Evolutionary conservation across 208 protist genomes (phyloP).

Genomic region (Acanthamoeba triangularis): DNA sequence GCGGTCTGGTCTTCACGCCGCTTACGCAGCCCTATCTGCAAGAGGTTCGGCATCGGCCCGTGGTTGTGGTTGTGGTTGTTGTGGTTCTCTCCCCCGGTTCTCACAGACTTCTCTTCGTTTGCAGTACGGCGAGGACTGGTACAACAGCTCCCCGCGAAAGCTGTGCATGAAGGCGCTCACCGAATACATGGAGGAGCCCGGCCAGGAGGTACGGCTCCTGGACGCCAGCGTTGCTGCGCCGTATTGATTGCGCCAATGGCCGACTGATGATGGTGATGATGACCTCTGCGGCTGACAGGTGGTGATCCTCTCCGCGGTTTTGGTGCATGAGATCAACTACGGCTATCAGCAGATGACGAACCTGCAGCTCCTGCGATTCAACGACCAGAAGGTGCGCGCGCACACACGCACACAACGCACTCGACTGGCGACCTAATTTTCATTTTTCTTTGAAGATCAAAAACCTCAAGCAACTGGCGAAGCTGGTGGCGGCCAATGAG

Average conservation of each 20-base stretch:
- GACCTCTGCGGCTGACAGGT: slow-evolving; percentile 54
- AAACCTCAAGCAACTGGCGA: slow-evolving; percentile 81
- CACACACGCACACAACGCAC: not conserved
- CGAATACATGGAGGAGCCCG: slow-evolving; percentile 34
- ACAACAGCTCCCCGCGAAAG: slow-evolving; percentile 75
- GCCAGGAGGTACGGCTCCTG: not conserved
- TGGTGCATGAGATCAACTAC: slow-evolving; percentile 86
- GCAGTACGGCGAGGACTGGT: slow-evolving; percentile 78
- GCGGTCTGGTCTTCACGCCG: slow-evolving; percentile 83
- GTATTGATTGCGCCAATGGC: not conserved
- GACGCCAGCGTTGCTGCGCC: too few relatives aligned
- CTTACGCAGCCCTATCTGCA: slow-evolving; percentile 83
- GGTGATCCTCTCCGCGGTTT: slow-evolving; percentile 80
- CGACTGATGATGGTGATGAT: not conserved
- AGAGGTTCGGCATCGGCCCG: slow-evolving; percentile 52
- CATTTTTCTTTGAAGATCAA: not conserved
- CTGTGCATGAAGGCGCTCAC: slow-evolving; percentile 77
- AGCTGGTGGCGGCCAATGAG: slow-evolving; percentile 75
- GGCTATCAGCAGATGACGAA: slow-evolving; percentile 79
- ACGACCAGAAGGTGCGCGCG: slow-evolving; percentile 64
- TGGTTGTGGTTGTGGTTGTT: not conserved
- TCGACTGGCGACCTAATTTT: not conserved
- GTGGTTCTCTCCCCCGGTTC: not conserved
- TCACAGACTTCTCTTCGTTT: not conserved
- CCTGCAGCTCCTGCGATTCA: slow-evolving; percentile 78